Evolutionary conservation across 805 yeast genomes (phyloP).

Genomic region (Kluyveromyces wickerhamii): DNA sequence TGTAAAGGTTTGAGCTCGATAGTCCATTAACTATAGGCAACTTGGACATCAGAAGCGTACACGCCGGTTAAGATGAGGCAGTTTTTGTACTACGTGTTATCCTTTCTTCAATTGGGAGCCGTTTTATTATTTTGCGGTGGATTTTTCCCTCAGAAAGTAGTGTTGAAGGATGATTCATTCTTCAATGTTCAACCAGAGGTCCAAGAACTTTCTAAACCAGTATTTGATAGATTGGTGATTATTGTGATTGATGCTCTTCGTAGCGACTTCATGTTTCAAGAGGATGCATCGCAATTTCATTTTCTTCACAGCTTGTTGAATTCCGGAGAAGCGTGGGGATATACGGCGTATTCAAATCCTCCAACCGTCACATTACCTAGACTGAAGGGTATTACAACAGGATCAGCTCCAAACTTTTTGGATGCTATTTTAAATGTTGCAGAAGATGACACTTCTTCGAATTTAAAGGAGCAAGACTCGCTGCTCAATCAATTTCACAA

Average conservation of each 20-base stretch:
- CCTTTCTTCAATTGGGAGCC: conserved; percentile 41
- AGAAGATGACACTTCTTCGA: conserved; percentile 71
- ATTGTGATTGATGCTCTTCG: conserved; percentile 93
- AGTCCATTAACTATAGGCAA: too few relatives aligned
- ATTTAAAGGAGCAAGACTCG: conserved; percentile 68
- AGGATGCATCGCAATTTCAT: conserved; percentile 54
- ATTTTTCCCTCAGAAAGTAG: conserved; percentile 85
- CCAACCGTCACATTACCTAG: conserved; percentile 97
- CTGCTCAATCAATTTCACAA: conserved; percentile 66
- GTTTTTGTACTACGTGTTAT: conserved; percentile 7
- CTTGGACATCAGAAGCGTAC: too few relatives aligned
- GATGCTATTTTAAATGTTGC: conserved; percentile 94
- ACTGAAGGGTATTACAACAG: conserved; percentile 87
- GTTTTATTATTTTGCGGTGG: conserved; percentile 65
- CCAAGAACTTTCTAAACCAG: conserved; percentile 26
- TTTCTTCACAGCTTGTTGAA: conserved; percentile 59
- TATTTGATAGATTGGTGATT: conserved; percentile 59
- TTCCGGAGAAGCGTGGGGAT: conserved; percentile 70
- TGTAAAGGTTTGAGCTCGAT: too few relatives aligned
- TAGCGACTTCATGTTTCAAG: conserved; percentile 69
- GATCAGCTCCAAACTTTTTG: conserved; percentile 86
- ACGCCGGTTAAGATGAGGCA: too few relatives aligned
- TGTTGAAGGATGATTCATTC: conserved; percentile 52
- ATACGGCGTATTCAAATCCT: conserved; percentile 86
- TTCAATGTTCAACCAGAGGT: conserved; percentile 28